Evolutionary conservation across 345 rosid genomes (phyloP).

Genomic region (Ricinus communis): DNA sequence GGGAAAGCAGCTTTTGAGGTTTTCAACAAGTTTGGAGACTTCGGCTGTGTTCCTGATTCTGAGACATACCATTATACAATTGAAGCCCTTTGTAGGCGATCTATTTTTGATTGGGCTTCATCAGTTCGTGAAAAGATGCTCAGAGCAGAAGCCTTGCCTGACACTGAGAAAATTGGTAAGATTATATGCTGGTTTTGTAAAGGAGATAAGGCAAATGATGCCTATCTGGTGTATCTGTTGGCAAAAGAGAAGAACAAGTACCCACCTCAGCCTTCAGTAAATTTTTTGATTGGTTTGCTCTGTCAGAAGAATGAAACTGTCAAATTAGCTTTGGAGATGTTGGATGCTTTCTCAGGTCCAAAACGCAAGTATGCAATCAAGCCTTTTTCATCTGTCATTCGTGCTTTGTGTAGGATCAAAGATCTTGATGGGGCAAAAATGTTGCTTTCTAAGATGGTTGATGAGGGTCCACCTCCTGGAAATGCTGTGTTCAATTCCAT

Average conservation of each 20-base stretch:
- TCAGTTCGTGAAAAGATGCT: slow-evolving; percentile 75
- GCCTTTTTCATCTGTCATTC: slow-evolving; percentile 67
- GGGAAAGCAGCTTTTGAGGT: slow-evolving; percentile 73
- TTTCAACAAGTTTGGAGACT: slow-evolving; percentile 55
- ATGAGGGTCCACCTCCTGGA: slow-evolving; percentile 77
- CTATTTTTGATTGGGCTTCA: slow-evolving; percentile 50
- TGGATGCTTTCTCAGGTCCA: slow-evolving; percentile 51
- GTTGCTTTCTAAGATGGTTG: slow-evolving; percentile 66
- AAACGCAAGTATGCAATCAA: slow-evolving; percentile 55
- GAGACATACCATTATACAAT: slow-evolving; percentile 59
- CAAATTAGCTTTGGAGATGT: slow-evolving; percentile 53
- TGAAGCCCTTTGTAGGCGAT: slow-evolving; percentile 61
- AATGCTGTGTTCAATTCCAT: slow-evolving; percentile 69
- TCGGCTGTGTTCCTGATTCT: slow-evolving; percentile 50
- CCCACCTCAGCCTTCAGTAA: slow-evolving; percentile 47
- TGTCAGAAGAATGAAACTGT: slow-evolving; percentile 59
- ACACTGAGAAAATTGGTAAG: slow-evolving; percentile 49
- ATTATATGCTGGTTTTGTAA: slow-evolving; percentile 70
- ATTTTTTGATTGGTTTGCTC: slow-evolving; percentile 49
- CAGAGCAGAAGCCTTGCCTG: slow-evolving; percentile 46
- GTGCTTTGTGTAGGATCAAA: slow-evolving; percentile 63
- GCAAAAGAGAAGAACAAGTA: slow-evolving; percentile 49
- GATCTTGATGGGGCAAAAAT: slow-evolving; percentile 55
- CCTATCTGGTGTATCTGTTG: slow-evolving; percentile 46
- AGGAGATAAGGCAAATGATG: slow-evolving; percentile 56